Evolutionary conservation across 495 filamentous ascomycete genomes (phyloP), one percentile per base, ranked within the genome.

Genomic region (Penicillium pulvis): DNA sequence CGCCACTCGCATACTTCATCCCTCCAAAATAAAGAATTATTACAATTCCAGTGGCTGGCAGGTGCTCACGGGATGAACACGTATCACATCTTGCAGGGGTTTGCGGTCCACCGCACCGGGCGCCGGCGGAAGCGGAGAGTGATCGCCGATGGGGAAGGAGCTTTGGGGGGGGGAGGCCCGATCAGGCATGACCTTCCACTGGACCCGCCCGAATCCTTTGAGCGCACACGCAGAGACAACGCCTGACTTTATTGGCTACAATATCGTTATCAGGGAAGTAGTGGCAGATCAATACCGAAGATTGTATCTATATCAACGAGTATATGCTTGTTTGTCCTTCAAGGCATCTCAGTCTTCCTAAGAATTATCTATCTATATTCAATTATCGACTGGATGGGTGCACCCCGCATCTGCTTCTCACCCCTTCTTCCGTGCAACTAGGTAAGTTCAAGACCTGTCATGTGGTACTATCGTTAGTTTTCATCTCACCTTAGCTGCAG

Each of bases 71-170:
- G 14, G 14, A n/a, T 41, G 39, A n/a, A 16, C 39, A 41, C 14
- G 16, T 41, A 41, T 41, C 39, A 41, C 16, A 14, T 3, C 12
- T 41, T n/a, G 39, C 39, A 41, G 35, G 35, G 35, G 10, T 39
- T 41, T 16, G 16, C 44, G 44, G 44, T 26, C 44, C 44, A 47
- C 17, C 10, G 44, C 26, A 4, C 53, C 53, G 53, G 47, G 24
- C 20, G 31, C 55, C 55, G 39, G 39, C 39, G 39, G 39, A 41
- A 41, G 57, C 57, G 50, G 57, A 53, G 44, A 39, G 44, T 42
- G 43, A 51, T 35, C 16, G 44, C 57, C 57, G 57, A 42, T 44
- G 47, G 47, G 12, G 33, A 41, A 41, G 39, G 16, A 16, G 39
- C n/a, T n/a, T 41, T 17, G 14, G 14, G 39, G 6, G 47, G 47